Evolutionary conservation across 371 early-diverging fungal genomes (phyloP), one percentile per base, ranked within the genome.

Genomic region (Nematocida sp.): DNA sequence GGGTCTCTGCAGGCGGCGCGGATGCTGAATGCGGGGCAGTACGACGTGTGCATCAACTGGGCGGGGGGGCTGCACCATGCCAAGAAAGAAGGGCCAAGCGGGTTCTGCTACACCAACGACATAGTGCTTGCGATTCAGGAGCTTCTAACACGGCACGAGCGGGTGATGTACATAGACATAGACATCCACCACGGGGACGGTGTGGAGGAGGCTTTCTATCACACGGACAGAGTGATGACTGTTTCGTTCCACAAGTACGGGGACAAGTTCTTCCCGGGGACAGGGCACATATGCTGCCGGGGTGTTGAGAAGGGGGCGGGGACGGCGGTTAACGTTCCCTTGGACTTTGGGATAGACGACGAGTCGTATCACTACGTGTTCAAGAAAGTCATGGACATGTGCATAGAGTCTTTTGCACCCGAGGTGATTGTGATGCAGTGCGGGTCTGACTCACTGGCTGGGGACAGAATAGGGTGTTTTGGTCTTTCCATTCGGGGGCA

Each of bases 151-250:
- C 88, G 88, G 79, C 89, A 96, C 83, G 88, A 88, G 60, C 88
- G 96, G 53, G 96, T 98, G 11, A 83, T 98, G 34, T 98, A 98
- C 84, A 88, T 98, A 76, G 99, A 98, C 82, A 95, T 95, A 78
- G 99, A 98, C 79, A 90, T 95, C 31, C 99, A 98, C 82, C 97
- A 98, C 81, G 99, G 99, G 8, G 99, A 96, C 80, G 99, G 97
- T 41, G 99, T 98, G 46, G 85, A 85, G 49, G 99, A 98, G 83
- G 99, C 99, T 1, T 98, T 98, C 83, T 96, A 94, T 81, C 89
- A 90, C 11, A 92, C 95, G 4, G 96, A 96, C 80, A 87, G 99
- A 54, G 99, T 98, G 43, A 92, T 96, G 93, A 94, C 97, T 0
- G 89, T 91, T 17, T 91, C 91, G 34, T 96, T 98, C 82, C 99